Conservation (phyloP, 768 basidiomycete genomes). For the Omphalotus guepiniiformis region DNA sequence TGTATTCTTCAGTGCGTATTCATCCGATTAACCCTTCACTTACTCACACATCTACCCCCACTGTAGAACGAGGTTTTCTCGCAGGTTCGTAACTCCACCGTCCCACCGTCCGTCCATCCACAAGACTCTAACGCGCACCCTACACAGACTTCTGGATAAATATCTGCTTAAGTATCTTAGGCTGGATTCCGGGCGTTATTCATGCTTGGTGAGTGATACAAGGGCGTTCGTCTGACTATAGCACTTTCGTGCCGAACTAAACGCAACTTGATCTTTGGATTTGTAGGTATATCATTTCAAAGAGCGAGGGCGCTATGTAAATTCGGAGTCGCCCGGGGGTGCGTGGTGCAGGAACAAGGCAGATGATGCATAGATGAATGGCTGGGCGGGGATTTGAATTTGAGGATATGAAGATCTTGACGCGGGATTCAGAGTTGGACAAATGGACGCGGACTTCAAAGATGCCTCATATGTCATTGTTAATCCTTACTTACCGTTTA, state of each 20-base stretch:
- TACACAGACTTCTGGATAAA: constrained; percentile 33
- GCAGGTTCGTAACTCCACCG: constrained; percentile 14
- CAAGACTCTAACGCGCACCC: neutral
- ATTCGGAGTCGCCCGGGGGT: too few species aligned
- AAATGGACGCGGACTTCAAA: too few species aligned
- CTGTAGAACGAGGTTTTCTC: constrained; percentile 21
- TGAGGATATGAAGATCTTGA: too few species aligned
- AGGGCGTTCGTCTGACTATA: neutral
- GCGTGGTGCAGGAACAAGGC: too few species aligned
- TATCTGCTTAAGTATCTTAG: constrained; percentile 34
- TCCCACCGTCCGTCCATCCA: neutral
- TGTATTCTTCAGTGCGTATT: constrained; percentile 25
- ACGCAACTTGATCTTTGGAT: neutral
- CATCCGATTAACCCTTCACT: neutral
- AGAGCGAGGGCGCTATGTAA: constrained; percentile 19
- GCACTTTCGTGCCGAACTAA: neutral
- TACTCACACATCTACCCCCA: neutral
- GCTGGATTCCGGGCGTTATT: constrained; percentile 50
- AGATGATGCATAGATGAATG: too few species aligned
- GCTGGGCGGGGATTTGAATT: too few species aligned
- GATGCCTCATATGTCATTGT: too few species aligned
- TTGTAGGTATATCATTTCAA: constrained; percentile 21
- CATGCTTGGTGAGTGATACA: constrained; percentile 39
- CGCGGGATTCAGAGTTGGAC: too few species aligned
- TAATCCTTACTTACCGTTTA: too few species aligned